Evolutionary conservation across 2,329 filamentous ascomycete species (phyloP).

Genomic region (Colletotrichum godetiae): DNA sequence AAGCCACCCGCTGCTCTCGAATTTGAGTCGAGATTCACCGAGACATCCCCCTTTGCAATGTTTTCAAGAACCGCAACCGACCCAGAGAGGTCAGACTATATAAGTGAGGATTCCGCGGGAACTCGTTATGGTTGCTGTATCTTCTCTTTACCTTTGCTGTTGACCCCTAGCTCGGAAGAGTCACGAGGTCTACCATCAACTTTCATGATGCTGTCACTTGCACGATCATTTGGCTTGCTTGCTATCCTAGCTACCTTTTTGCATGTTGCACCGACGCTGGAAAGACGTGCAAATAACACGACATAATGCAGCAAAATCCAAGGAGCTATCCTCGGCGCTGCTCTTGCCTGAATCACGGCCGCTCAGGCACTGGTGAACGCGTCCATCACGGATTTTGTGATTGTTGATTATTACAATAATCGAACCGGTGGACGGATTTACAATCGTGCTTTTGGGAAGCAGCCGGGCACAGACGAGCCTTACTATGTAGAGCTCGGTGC

Average conservation of each 20-base stretch:
- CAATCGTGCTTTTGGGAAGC: conserved; percentile 67
- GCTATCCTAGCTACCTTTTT: background rate
- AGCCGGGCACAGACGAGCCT: conserved; percentile 56
- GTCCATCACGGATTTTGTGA: conserved; percentile 72
- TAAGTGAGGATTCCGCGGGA: no score
- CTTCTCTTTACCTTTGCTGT: no score
- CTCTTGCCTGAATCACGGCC: conserved; percentile 72
- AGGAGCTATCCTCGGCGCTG: conserved; percentile 64
- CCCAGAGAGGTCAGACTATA: background rate
- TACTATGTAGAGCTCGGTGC: conserved; percentile 74
- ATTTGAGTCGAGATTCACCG: background rate
- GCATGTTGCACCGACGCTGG: background rate
- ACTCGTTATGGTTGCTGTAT: no score
- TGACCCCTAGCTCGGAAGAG: background rate
- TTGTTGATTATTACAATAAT: conserved; percentile 73
- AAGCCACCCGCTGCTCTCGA: background rate
- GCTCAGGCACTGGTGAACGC: conserved; percentile 72
- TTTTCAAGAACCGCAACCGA: background rate
- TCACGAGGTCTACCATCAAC: background rate
- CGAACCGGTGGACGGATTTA: conserved; percentile 71
- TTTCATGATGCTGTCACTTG: background rate
- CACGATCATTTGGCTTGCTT: background rate
- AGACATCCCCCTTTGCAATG: background rate
- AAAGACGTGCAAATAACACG: background rate
- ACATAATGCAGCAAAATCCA: conserved; percentile 46